Percentiles rank a stretch among this genome's conserved stretches.
These are phyloP conservation scores for Penicillium sp. DNA, from an alignment of 2,329 filamentous ascomycete species.

Conservation along the genomic window DNA sequence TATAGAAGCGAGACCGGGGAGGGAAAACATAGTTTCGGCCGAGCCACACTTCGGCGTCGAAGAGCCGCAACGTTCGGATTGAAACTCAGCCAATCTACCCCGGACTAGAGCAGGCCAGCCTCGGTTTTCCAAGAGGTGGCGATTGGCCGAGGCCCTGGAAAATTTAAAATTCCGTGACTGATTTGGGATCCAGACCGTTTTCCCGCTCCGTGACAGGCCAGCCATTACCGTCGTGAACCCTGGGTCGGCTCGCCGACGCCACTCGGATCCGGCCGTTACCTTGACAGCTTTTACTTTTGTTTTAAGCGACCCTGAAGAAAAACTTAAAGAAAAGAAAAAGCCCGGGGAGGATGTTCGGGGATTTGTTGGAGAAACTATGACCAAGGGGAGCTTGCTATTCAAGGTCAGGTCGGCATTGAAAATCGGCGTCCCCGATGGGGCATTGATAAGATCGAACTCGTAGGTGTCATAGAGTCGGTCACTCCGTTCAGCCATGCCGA, in stretches of 20 bases:
- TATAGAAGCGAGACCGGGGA: neutral
- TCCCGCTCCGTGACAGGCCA: neutral
- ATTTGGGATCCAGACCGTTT: neutral
- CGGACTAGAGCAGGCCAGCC: conserved; percentile 5
- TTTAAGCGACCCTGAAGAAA: neutral
- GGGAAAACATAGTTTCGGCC: conserved; percentile 3
- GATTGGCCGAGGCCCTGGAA: conserved; percentile 3
- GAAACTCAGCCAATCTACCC: conserved; percentile 3
- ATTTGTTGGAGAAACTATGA: no score
- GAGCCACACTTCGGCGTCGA: neutral
- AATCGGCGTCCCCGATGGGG: neutral
- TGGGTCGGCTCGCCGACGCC: conserved; percentile 7
- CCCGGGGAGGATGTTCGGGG: neutral
- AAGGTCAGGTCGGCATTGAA: neutral
- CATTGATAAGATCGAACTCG: neutral
- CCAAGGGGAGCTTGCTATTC: neutral
- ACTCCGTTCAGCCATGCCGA: neutral
- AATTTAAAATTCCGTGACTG: neutral
- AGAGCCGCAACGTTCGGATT: conserved; percentile 1
- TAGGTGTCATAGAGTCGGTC: neutral
- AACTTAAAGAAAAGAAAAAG: neutral
- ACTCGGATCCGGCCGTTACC: conserved; percentile 6
- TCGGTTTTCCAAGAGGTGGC: neutral
- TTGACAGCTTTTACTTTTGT: neutral
- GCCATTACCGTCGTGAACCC: conserved; percentile 1